phyloP scores from a whole-genome alignment of 1,284 basidiomycete genomes.

The Ceratobasidium sp. region DNA sequence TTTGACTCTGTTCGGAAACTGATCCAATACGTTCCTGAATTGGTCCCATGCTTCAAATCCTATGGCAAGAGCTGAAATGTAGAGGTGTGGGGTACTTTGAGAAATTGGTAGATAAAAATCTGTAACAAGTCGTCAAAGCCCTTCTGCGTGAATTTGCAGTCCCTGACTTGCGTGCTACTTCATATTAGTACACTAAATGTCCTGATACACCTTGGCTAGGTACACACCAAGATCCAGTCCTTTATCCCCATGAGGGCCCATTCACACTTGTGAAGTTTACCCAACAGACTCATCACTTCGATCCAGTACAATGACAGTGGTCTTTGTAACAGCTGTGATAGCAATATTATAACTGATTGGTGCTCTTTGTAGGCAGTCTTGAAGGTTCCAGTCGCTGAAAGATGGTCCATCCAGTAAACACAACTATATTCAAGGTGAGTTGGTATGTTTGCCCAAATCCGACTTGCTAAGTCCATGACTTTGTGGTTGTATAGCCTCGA shows the following conservation, averaged over 20 bases:
- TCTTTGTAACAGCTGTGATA: too few relatives aligned
- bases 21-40: neutral
- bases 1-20: neutral
- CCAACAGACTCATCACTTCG: neutral
- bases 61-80: constrained; percentile 6
- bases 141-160: neutral
- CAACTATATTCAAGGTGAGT: constrained; percentile 3
- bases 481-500: neutral
- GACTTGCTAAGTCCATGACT: neutral
- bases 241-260: neutral
- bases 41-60: neutral
- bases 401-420: constrained; percentile 4
- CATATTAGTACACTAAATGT: neutral
- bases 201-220: neutral
- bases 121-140: neutral
- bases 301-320: constrained; percentile 16
- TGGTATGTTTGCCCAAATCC: neutral
- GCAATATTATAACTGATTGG: neutral
- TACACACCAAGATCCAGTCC: neutral
- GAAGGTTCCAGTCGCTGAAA: neutral
- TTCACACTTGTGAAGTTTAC: neutral
- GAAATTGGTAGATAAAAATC: neutral
- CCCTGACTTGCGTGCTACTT: neutral
- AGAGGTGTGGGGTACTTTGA: constrained; percentile 15
- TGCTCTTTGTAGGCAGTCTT: neutral